phyloP scores from a whole-genome alignment of 2,329 filamentous ascomycete genomes.

The Colletotrichum tanaceti region DNA sequence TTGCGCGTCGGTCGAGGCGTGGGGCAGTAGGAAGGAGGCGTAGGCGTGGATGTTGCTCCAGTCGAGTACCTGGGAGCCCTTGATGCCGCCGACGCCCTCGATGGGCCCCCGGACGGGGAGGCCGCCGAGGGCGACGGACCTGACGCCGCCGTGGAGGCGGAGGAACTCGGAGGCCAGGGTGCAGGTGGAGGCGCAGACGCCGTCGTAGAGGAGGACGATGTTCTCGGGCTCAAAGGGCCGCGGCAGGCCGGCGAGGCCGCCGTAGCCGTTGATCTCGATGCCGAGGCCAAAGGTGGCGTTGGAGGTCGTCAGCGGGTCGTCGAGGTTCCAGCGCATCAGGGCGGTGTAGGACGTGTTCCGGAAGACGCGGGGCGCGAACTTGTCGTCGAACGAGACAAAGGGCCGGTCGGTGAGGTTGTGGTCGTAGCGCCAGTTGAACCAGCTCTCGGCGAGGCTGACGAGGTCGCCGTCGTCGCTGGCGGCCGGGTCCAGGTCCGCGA shows the following conservation, averaged over 20 bases:
- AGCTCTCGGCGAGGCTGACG: constrained; percentile 59
- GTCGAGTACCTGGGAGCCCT: constrained; percentile 58
- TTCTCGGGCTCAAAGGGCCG: constrained; percentile 68
- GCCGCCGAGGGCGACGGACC: constrained; percentile 65
- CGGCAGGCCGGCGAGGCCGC: constrained; percentile 58
- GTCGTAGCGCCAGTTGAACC: constrained; percentile 63
- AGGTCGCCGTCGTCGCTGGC: constrained; percentile 52
- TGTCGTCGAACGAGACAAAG: constrained; percentile 61
- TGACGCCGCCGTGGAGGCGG: constrained; percentile 63
- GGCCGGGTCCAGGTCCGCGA: constrained; percentile 58
- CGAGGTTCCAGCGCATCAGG: constrained; percentile 63
- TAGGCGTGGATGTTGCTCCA: constrained; percentile 48
- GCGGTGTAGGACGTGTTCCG: constrained; percentile 66
- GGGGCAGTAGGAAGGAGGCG: constrained; percentile 38
- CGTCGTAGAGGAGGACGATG: constrained; percentile 69
- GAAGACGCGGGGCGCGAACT: constrained; percentile 55
- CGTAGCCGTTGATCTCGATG: constrained; percentile 63
- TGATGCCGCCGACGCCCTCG: constrained; percentile 65
- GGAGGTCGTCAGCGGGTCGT: constrained; percentile 54
- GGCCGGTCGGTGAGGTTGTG: constrained; percentile 61
- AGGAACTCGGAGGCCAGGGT: constrained; percentile 67
- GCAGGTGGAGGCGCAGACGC: constrained; percentile 69
- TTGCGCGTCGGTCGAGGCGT: constrained; percentile 47
- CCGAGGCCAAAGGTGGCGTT: constrained; percentile 56
- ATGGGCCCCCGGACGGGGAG: constrained; percentile 59